phyloP scores from a whole-genome alignment of 257 asterid species.

The Lycium ferocissimum region DNA sequence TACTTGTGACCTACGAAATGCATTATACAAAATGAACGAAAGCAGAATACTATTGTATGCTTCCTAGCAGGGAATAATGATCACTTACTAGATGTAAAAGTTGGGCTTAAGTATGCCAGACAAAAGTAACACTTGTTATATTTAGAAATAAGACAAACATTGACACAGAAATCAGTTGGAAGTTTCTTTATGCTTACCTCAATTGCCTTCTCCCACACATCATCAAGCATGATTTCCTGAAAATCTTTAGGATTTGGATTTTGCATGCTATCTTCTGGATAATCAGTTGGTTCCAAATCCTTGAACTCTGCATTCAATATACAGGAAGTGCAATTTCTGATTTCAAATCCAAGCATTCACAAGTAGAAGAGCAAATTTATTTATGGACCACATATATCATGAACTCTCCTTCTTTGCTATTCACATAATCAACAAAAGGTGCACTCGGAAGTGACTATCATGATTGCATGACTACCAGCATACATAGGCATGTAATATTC shows the following conservation, averaged over 20 bases:
- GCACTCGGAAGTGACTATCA: neutral
- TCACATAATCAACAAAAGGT: neutral
- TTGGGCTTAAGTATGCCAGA: neutral
- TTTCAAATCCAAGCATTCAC: slow-evolving; percentile 21
- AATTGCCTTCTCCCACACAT: slow-evolving; percentile 47
- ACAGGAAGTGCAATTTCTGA: neutral
- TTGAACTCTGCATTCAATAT: slow-evolving; percentile 30
- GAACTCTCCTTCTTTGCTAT: neutral
- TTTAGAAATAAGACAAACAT: neutral
- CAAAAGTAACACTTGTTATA: neutral
- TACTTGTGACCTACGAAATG: neutral
- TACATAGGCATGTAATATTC: neutral
- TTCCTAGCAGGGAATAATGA: neutral
- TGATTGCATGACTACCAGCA: neutral
- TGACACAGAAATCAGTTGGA: neutral
- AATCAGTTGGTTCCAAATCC: slow-evolving; percentile 30
- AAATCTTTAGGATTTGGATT: slow-evolving; percentile 29
- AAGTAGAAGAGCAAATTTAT: neutral
- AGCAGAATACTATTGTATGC: neutral
- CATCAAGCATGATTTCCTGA: slow-evolving; percentile 56
- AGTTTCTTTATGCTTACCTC: slow-evolving; percentile 48
- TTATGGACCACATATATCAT: neutral
- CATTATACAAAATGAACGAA: neutral
- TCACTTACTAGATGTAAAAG: neutral
- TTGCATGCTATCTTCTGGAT: neutral